phyloP scores from a whole-genome alignment of 2,329 filamentous ascomycete genomes.

The Falciphora oryzae region DNA sequence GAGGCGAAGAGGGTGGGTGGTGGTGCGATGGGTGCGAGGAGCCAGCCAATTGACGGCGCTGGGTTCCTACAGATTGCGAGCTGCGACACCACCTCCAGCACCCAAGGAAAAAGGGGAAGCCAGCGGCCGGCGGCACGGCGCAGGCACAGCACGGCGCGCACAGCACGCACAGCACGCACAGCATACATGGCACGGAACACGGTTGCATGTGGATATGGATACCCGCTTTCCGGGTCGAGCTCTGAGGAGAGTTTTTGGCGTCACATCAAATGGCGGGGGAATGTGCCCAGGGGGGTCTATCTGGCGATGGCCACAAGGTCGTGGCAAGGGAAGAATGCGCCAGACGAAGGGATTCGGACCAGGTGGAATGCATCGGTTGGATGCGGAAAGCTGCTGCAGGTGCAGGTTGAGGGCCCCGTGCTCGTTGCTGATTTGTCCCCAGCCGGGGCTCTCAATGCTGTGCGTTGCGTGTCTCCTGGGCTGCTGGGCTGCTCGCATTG shows the following conservation, averaged over 20 bases:
- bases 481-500: not conserved
- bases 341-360: not conserved
- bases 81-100: not conserved
- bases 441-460: too few species aligned
- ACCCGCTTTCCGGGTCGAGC: not conserved
- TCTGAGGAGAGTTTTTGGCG: not conserved
- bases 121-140: not conserved
- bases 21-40: not conserved
- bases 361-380: not conserved
- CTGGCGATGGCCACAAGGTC: not conserved
- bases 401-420: not conserved
- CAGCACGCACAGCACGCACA: constrained; percentile 3
- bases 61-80: not conserved
- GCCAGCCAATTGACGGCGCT: not conserved
- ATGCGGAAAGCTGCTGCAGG: not conserved
- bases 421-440: too few species aligned
- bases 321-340: not conserved
- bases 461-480: too few species aligned
- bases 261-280: not conserved
- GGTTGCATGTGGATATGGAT: not conserved
- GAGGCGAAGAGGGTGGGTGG: not conserved
- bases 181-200: constrained; percentile 1
- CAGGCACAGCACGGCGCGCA: constrained; percentile 1
- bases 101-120: not conserved
- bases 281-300: not conserved